Evolutionary conservation across 2,329 filamentous ascomycete species (phyloP).

Genomic region (Cladosporium velox): DNA sequence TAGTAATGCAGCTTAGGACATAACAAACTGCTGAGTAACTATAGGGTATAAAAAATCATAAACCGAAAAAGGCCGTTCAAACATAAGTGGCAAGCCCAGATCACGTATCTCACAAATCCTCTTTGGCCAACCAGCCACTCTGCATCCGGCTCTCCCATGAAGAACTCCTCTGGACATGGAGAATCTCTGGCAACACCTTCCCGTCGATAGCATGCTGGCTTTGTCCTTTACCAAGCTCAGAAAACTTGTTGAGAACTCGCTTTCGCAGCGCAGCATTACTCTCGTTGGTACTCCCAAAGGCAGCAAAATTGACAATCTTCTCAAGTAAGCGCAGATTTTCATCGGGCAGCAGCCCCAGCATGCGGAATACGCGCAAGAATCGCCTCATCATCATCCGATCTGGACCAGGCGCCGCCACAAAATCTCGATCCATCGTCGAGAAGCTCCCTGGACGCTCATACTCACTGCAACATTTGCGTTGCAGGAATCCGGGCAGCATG

Average conservation of each 20-base stretch:
- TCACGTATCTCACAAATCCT: not conserved
- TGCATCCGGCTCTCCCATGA: constrained; percentile 3
- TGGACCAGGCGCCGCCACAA: not conserved
- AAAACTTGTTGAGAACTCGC: not conserved
- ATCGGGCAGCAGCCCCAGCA: not conserved
- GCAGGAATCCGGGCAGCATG: not conserved
- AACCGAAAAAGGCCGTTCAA: not conserved
- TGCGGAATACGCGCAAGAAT: not conserved
- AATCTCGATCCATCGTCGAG: not conserved
- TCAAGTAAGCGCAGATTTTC: not conserved
- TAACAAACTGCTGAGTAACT: not conserved
- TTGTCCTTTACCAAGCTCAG: not conserved
- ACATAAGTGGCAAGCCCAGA: not conserved
- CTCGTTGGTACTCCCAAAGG: not conserved
- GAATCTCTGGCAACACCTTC: not conserved
- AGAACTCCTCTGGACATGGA: not conserved
- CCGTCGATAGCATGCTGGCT: not conserved
- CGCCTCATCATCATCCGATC: not conserved
- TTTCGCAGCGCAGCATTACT: not conserved
- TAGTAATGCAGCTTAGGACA: not conserved
- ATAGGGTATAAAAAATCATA: not conserved
- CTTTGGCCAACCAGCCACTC: not conserved
- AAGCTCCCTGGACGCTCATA: not conserved
- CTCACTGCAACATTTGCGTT: not conserved
- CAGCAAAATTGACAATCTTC: not conserved